These are phyloP conservation scores for Diplodia intermedia DNA, from an alignment of 2,329 filamentous ascomycete species.

Conservation along the genomic window DNA sequence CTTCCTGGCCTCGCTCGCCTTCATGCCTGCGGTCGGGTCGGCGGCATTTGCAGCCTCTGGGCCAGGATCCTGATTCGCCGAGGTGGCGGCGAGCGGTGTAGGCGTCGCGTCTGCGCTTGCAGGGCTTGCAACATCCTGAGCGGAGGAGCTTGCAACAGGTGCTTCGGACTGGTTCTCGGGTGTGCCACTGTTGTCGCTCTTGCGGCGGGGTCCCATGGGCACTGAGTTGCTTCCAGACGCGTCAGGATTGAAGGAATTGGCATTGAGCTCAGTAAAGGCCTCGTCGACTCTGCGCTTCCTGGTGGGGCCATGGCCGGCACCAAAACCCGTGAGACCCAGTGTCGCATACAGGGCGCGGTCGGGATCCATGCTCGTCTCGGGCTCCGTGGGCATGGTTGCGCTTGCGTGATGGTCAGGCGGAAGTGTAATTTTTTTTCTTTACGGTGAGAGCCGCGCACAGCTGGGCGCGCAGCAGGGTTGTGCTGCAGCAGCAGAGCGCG, in stretches of 20 bases:
- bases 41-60: slow-evolving; percentile 1
- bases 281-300: slow-evolving; percentile 73
- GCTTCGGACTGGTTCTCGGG: slow-evolving; percentile 47
- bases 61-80: slow-evolving; percentile 12
- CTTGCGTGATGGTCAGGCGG: background rate
- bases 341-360: slow-evolving; percentile 67
- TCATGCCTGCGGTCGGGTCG: slow-evolving; percentile 22
- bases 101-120: slow-evolving; percentile 10
- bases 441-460: background rate
- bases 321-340: slow-evolving; percentile 79
- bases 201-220: slow-evolving; percentile 34
- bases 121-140: slow-evolving; percentile 11
- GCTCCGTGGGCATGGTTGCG: slow-evolving; percentile 8
- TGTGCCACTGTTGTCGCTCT: slow-evolving; percentile 41
- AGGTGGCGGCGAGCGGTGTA: slow-evolving; percentile 13
- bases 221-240: slow-evolving; percentile 14
- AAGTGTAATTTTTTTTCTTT: background rate
- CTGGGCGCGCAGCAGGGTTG: background rate
- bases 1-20: slow-evolving; percentile 10
- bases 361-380: slow-evolving; percentile 43
- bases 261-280: slow-evolving; percentile 52
- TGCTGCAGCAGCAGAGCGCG: background rate
- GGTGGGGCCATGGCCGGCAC: slow-evolving; percentile 68
- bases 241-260: background rate
- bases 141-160: slow-evolving; percentile 37